A percentile compares a stretch with the other conserved stretches of the same genome.
Conservation (phyloP, 306 rosid species). For the Purshia tridentata region DNA sequence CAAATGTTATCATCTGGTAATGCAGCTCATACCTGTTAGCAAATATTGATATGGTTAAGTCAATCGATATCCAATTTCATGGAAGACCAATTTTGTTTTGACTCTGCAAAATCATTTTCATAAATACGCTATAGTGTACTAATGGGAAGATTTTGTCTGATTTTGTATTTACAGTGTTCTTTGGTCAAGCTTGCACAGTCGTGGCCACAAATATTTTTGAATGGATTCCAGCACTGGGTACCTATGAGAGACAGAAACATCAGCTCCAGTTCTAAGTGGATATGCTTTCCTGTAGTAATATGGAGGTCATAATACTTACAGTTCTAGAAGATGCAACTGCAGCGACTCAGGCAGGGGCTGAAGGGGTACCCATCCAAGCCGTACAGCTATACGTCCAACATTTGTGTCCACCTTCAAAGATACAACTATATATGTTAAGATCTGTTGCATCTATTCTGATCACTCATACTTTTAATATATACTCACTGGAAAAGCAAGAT, state of each 20-base stretch:
- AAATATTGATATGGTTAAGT: conserved; percentile 28
- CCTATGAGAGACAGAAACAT: conserved; percentile 51
- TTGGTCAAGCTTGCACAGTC: conserved; percentile 99
- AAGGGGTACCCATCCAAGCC: conserved; percentile 99
- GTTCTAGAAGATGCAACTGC: conserved; percentile 95
- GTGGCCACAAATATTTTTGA: conserved; percentile 98
- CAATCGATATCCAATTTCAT: conserved; percentile 1
- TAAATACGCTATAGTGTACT: not conserved
- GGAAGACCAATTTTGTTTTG: conserved; percentile 6
- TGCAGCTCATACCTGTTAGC: conserved; percentile 89
- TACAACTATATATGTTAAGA: conserved; percentile 22
- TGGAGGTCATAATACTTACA: conserved; percentile 57
- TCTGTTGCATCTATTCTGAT: conserved; percentile 23
- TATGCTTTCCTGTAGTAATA: conserved; percentile 10
- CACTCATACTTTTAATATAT: conserved; percentile 22
- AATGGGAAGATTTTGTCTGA: not conserved
- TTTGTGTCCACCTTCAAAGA: conserved; percentile 91
- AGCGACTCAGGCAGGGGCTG: conserved; percentile 99
- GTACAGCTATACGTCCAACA: conserved; percentile 98
- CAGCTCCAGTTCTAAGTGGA: conserved; percentile 27
- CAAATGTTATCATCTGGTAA: conserved; percentile 98
- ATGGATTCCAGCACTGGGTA: conserved; percentile 94
- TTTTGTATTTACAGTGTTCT: conserved; percentile 65
- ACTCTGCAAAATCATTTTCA: not conserved
- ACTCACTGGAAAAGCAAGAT: conserved; percentile 99